phyloP scores from a whole-genome alignment of 1,139 yeast species.

The Lodderomyces elongisporus region DNA sequence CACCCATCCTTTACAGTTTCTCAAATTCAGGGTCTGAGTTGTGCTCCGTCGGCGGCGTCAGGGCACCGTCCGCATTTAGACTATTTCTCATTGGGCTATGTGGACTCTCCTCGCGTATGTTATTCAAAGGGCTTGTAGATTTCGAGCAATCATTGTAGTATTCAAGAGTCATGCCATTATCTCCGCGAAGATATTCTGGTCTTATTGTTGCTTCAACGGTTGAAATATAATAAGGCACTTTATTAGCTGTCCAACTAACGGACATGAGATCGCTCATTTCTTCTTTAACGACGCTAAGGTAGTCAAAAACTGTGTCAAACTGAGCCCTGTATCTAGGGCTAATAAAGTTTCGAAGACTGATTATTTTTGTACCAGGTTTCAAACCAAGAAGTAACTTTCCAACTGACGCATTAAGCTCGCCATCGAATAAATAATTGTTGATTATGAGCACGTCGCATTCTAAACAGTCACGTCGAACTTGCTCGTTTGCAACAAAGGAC shows the following conservation, averaged over 20 bases:
- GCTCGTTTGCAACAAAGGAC: slow-evolving; percentile 64
- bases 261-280: slow-evolving; percentile 62
- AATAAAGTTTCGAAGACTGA: slow-evolving; percentile 72
- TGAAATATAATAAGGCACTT: slow-evolving; percentile 75
- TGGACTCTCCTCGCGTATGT: slow-evolving; percentile 1
- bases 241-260: slow-evolving; percentile 88
- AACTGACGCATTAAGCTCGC: slow-evolving; percentile 62
- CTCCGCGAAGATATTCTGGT: slow-evolving; percentile 22
- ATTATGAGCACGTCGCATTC: slow-evolving; percentile 70
- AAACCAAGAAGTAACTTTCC: slow-evolving; percentile 59
- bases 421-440: slow-evolving; percentile 80
- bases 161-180: background rate
- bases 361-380: slow-evolving; percentile 71
- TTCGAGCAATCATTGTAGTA: slow-evolving; percentile 6
- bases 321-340: slow-evolving; percentile 53
- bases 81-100: no score
- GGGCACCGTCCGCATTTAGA: background rate
- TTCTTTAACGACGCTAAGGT: slow-evolving; percentile 58
- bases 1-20: no score
- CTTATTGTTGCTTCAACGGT: slow-evolving; percentile 51
- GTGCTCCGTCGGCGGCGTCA: slow-evolving; percentile 8
- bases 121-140: slow-evolving; percentile 5
- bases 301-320: slow-evolving; percentile 56
- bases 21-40: slow-evolving; percentile 4
- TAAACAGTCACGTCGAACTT: slow-evolving; percentile 49